phyloP scores from a whole-genome alignment of 306 rosid genomes.

The Potentilla sterilis region DNA sequence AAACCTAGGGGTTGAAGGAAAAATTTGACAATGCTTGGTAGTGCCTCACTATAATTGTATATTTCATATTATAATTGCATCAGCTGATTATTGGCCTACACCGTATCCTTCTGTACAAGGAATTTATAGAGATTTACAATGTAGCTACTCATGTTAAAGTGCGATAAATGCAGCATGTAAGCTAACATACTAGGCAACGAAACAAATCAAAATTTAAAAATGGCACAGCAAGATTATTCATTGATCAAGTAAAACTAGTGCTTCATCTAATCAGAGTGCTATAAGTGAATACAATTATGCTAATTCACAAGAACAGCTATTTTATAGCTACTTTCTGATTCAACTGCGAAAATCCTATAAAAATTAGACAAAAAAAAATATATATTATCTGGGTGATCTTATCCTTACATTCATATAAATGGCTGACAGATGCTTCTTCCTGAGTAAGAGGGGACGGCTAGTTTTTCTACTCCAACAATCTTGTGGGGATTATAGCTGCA shows the following conservation, averaged over 20 bases:
- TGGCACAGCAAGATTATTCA: background rate
- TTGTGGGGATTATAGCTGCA: background rate
- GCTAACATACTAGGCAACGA: background rate
- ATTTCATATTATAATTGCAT: background rate
- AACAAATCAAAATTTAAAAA: background rate
- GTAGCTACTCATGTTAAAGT: background rate
- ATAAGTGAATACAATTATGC: background rate
- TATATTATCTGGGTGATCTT: background rate
- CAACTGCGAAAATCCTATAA: background rate
- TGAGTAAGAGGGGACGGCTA: background rate
- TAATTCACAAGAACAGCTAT: background rate
- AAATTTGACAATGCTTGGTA: background rate
- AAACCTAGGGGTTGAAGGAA: background rate
- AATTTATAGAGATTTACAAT: background rate
- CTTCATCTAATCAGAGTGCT: background rate
- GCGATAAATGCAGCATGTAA: background rate
- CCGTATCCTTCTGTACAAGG: background rate
- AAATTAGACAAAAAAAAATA: background rate
- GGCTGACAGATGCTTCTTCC: background rate
- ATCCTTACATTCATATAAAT: slow-evolving; percentile 10
- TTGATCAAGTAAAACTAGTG: background rate
- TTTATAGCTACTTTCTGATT: background rate
- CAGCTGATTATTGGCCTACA: background rate
- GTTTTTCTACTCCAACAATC: background rate
- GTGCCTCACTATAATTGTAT: background rate